Evolutionary conservation across 768 basidiomycete genomes (phyloP).

Genomic region (Suillus paluster): DNA sequence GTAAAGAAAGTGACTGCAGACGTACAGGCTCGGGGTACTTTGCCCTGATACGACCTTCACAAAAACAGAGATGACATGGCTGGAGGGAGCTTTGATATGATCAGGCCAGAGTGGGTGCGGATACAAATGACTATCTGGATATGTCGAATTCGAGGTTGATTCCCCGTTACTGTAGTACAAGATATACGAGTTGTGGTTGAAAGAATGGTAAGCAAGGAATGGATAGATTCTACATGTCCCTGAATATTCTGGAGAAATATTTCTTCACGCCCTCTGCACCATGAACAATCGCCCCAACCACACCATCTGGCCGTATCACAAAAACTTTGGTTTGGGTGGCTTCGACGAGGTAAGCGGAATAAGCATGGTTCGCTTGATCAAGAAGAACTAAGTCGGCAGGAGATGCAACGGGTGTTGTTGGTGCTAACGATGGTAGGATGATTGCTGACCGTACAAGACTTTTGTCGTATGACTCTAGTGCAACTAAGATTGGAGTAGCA

Average conservation of each 20-base stretch:
- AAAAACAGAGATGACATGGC: background rate
- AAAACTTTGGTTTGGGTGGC: slow-evolving; percentile 36
- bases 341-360: slow-evolving; percentile 37
- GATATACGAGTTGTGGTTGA: background rate
- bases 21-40: background rate
- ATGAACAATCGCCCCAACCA: slow-evolving; percentile 43
- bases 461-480: background rate
- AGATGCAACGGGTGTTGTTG: background rate
- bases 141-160: background rate
- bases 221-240: background rate
- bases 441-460: slow-evolving; percentile 3
- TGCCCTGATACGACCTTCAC: background rate
- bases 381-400: slow-evolving; percentile 36
- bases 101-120: background rate
- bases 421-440: slow-evolving; percentile 3
- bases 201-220: background rate
- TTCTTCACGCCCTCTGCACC: slow-evolving; percentile 12
- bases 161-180: background rate
- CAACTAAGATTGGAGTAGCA: background rate
- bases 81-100: background rate
- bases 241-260: slow-evolving; percentile 21
- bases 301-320: slow-evolving; percentile 45
- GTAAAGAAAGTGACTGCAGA: background rate
- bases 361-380: slow-evolving; percentile 40
- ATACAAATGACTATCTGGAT: background rate